A percentile compares a stretch with the other conserved stretches of the same genome.
Evolutionary conservation across 208 protist genomes (phyloP).

Genomic region (Leptomonas pyrrhocoris): DNA sequence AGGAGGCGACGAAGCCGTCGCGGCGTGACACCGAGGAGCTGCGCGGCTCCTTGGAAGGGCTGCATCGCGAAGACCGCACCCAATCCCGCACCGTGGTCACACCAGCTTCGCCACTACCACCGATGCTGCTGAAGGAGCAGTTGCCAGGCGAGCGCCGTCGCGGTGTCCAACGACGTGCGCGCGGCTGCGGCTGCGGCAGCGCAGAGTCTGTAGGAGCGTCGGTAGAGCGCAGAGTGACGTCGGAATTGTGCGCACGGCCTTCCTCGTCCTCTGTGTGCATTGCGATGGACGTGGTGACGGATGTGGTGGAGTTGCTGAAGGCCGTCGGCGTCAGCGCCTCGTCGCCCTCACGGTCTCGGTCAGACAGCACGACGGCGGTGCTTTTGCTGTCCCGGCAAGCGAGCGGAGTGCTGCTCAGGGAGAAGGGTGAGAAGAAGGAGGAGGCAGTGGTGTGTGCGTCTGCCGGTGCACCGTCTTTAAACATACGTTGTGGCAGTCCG

Average conservation of each 20-base stretch:
- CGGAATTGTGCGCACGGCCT: neutral
- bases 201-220: neutral
- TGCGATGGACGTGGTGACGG: neutral
- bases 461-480: too few relatives aligned
- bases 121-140: neutral
- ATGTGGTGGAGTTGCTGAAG: conserved; percentile 17
- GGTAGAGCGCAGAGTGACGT: neutral
- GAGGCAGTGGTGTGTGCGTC: neutral
- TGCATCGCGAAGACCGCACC: conserved; percentile 29
- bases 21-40: conserved; percentile 42
- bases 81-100: conserved; percentile 39
- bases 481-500: neutral
- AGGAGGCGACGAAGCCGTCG: conserved; percentile 40
- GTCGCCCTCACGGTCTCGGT: neutral
- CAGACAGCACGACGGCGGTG: neutral
- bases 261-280: neutral
- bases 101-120: neutral
- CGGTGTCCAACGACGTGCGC: conserved; percentile 28
- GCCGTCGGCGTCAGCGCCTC: conserved; percentile 7
- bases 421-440: too few relatives aligned
- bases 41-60: conserved; percentile 43
- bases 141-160: conserved; percentile 6
- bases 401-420: neutral
- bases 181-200: conserved; percentile 8
- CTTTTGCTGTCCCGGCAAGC: neutral